A percentile compares a stretch with the other conserved stretches of the same genome.
These are phyloP conservation scores for Phyllosticta citrichinensis DNA, from an alignment of 2,329 filamentous ascomycete species.

Conservation along the genomic window DNA sequence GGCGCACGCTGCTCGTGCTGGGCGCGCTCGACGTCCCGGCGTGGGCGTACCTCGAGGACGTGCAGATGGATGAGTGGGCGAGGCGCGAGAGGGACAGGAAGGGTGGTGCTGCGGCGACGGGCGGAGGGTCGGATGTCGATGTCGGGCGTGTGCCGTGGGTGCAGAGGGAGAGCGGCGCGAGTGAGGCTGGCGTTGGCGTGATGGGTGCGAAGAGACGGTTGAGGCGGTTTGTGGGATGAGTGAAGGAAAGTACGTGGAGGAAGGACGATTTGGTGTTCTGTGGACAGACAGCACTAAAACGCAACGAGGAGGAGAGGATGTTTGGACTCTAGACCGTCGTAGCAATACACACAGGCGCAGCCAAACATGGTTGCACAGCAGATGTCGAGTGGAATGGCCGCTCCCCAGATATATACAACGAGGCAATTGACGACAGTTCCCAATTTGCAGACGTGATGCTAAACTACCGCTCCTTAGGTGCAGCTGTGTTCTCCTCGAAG, in stretches of 20 bases:
- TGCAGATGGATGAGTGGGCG: slow-evolving; percentile 11
- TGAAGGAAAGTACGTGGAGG: background rate
- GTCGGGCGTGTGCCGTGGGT: slow-evolving; percentile 2
- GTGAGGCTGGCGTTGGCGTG: background rate
- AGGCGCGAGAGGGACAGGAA: background rate
- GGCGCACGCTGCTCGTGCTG: slow-evolving; percentile 22
- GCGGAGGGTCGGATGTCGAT: background rate
- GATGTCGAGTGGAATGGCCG: no score
- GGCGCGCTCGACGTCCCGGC: slow-evolving; percentile 23
- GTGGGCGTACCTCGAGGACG: slow-evolving; percentile 27
- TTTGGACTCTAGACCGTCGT: no score
- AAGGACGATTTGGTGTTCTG: background rate
- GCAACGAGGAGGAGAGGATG: background rate
- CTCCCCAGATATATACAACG: no score
- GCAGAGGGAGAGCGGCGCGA: background rate
- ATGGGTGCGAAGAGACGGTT: slow-evolving; percentile 6
- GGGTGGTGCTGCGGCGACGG: background rate
- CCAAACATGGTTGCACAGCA: no score
- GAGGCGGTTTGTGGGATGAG: slow-evolving; percentile 6
- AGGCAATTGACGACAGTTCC: no score
- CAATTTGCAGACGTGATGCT: no score
- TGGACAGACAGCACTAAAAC: background rate
- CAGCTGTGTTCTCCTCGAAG: no score
- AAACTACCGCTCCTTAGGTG: no score
- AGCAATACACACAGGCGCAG: no score